These are phyloP conservation scores for Alternaria conjuncta DNA, from an alignment of 2,329 filamentous ascomycete genomes.

Conservation along the genomic window DNA sequence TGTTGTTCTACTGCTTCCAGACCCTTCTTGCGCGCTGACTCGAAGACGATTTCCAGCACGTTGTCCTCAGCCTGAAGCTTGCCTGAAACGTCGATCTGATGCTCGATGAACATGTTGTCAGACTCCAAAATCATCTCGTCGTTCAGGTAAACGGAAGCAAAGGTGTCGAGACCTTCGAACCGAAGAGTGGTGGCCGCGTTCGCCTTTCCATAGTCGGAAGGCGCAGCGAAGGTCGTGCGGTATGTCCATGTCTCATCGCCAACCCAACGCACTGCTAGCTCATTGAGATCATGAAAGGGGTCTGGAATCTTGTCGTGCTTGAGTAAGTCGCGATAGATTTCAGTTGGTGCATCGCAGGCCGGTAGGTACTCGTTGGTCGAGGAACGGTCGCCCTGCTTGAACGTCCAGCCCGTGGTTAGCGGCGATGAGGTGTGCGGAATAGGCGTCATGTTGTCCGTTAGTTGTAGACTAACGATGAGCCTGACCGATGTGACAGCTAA, in stretches of 20 bases:
- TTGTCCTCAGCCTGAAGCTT: slow-evolving; percentile 51
- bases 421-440: slow-evolving; percentile 4
- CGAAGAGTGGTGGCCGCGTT: slow-evolving; percentile 55
- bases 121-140: slow-evolving; percentile 59
- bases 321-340: slow-evolving; percentile 56
- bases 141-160: slow-evolving; percentile 64
- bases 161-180: slow-evolving; percentile 70
- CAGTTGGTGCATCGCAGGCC: slow-evolving; percentile 53
- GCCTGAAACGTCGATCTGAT: slow-evolving; percentile 60
- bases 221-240: slow-evolving; percentile 33
- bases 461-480: not conserved
- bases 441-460: not conserved
- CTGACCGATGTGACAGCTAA: not conserved
- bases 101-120: slow-evolving; percentile 69
- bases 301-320: slow-evolving; percentile 55
- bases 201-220: slow-evolving; percentile 37
- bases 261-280: slow-evolving; percentile 57
- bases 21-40: slow-evolving; percentile 59
- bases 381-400: slow-evolving; percentile 54
- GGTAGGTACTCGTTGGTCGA: slow-evolving; percentile 50
- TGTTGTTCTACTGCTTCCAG: slow-evolving; percentile 60
- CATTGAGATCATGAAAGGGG: slow-evolving; percentile 58
- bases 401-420: slow-evolving; percentile 47
- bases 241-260: slow-evolving; percentile 57
- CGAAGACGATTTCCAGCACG: slow-evolving; percentile 63